Conservation (phyloP, 2,329 filamentous ascomycete genomes). For the Fusarium fujikuroi region DNA sequence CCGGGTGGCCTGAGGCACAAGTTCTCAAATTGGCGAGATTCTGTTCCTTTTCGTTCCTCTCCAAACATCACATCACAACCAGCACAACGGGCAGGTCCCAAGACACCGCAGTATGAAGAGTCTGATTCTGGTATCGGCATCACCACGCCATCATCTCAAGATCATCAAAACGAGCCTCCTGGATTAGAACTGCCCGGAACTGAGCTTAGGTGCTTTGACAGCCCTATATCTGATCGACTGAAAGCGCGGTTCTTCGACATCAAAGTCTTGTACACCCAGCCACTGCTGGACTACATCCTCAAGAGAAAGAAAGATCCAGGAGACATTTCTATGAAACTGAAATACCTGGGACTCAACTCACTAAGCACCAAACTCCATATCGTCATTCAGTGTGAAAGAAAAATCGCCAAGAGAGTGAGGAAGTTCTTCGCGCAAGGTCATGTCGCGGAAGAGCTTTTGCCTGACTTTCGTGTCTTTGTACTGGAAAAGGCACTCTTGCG, state of each 20-base stretch:
- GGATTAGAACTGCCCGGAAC: background rate
- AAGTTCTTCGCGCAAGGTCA: background rate
- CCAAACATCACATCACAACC: background rate
- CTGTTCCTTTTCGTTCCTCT: background rate
- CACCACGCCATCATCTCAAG: background rate
- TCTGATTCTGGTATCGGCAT: background rate
- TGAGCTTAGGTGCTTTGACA: background rate
- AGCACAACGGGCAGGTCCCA: background rate
- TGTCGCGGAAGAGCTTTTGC: background rate
- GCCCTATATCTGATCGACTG: background rate
- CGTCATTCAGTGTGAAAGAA: background rate
- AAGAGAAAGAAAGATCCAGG: background rate
- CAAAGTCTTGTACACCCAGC: background rate
- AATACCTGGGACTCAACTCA: background rate
- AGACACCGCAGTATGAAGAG: accelerated
- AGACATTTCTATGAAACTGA: background rate
- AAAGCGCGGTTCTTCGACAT: background rate
- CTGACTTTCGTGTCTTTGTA: background rate
- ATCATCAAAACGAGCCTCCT: accelerated
- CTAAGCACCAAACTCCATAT: background rate
- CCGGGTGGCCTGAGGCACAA: background rate
- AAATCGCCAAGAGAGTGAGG: background rate
- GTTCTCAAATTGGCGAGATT: background rate
- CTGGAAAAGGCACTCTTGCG: background rate
- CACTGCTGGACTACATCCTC: background rate